Percentiles rank a stretch among this genome's conserved stretches.
Evolutionary conservation across 352 stramenopile genomes (phyloP).

Genomic region (Pythium rishiriense): DNA sequence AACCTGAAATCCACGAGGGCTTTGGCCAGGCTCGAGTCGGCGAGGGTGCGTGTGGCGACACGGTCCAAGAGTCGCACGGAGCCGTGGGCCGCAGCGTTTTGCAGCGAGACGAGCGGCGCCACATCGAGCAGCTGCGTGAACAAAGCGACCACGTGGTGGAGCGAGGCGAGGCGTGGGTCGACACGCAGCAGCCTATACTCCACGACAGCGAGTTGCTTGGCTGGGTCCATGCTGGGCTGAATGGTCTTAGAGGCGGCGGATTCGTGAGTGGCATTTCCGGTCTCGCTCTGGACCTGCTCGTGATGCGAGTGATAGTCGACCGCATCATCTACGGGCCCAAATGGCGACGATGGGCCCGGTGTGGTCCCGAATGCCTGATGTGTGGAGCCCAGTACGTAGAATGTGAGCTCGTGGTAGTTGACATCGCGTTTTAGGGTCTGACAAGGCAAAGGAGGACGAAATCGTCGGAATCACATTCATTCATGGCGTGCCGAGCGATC

Average conservation of each 20-base stretch:
- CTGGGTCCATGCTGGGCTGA: background rate
- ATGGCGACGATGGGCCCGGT: no score
- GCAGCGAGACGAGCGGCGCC: background rate
- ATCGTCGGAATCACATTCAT: no score
- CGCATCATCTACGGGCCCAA: background rate
- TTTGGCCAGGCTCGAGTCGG: background rate
- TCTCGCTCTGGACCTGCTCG: background rate
- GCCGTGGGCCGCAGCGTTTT: background rate
- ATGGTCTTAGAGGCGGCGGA: background rate
- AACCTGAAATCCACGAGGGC: background rate
- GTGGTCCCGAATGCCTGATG: no score
- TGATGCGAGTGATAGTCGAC: background rate
- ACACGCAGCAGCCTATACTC: background rate
- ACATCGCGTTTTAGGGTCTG: no score
- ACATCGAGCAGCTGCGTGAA: conserved; percentile 6
- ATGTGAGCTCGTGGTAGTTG: no score
- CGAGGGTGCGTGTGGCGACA: background rate
- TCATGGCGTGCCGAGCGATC: no score
- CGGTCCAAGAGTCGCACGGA: conserved; percentile 1
- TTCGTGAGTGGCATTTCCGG: background rate
- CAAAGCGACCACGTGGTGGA: background rate
- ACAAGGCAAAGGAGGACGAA: no score
- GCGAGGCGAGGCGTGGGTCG: background rate
- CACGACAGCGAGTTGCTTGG: background rate
- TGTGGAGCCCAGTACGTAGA: no score